phyloP scores from a whole-genome alignment of 805 yeast genomes.

The Starmerella stellata region DNA sequence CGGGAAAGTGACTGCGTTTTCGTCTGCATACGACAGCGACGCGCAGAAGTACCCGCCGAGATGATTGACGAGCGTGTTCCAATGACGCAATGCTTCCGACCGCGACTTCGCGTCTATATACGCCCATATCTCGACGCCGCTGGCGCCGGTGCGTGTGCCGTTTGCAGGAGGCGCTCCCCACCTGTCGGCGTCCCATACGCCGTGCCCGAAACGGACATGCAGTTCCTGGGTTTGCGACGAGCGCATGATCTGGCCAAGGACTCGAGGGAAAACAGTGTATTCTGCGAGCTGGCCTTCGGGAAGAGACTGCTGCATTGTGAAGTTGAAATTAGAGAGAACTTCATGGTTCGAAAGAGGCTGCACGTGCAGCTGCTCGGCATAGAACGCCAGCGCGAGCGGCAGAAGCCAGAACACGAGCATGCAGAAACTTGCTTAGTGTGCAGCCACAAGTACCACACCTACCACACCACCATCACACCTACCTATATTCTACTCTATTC shows the following conservation, averaged over 20 bases:
- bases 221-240: conserved; percentile 52
- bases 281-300: conserved; percentile 9
- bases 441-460: too few species aligned
- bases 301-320: conserved; percentile 22
- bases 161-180: conserved; percentile 70
- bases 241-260: conserved; percentile 59
- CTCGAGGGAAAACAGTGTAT: conserved; percentile 45
- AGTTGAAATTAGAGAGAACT: conserved; percentile 51
- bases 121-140: conserved; percentile 91
- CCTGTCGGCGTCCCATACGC: conserved; percentile 78
- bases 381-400: conserved; percentile 18
- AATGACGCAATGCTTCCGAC: conserved; percentile 38
- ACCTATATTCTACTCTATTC: too few species aligned
- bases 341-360: conserved; percentile 60
- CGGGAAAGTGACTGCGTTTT: conserved; percentile 57
- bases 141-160: conserved; percentile 69
- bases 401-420: background rate
- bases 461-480: too few species aligned
- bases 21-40: conserved; percentile 73
- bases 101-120: conserved; percentile 45
- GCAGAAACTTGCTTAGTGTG: too few species aligned
- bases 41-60: conserved; percentile 91
- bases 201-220: conserved; percentile 76
- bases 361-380: conserved; percentile 42
- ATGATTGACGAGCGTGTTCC: conserved; percentile 57